Conservation (phyloP, 2,329 filamentous ascomycete genomes). For the Alternaria infectoria region DNA sequence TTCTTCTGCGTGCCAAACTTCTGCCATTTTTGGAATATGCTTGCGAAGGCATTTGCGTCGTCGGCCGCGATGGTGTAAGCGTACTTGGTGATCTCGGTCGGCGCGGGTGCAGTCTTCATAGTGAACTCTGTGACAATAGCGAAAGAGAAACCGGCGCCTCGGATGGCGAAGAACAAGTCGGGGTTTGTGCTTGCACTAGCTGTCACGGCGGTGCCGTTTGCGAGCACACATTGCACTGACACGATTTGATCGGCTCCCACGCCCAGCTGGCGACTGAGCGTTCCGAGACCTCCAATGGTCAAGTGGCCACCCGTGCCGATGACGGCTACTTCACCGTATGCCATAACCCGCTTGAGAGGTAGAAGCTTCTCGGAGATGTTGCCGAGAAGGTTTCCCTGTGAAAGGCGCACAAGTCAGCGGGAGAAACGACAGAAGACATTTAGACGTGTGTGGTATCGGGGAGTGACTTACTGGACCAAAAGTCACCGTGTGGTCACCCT, state of each 20-base stretch:
- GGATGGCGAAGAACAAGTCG: neutral
- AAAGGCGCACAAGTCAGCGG: neutral
- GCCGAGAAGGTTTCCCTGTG: neutral
- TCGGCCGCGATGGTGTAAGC: neutral
- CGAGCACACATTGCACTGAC: neutral
- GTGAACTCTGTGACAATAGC: neutral
- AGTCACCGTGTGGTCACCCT: neutral
- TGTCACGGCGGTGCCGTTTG: neutral
- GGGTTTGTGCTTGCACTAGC: neutral
- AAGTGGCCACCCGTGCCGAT: neutral
- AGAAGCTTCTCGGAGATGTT: neutral
- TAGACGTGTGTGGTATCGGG: neutral
- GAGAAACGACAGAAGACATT: no score
- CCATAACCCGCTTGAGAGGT: neutral
- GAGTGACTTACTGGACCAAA: neutral
- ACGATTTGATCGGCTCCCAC: neutral
- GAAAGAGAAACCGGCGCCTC: constrained; percentile 1
- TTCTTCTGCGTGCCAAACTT: neutral
- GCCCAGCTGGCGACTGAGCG: neutral
- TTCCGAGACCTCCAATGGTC: constrained; percentile 2
- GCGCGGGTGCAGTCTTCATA: neutral
- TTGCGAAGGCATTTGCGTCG: neutral
- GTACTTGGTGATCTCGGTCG: neutral
- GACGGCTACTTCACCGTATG: neutral
- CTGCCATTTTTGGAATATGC: neutral